Base-by-base conservation (phyloP, 495 filamentous ascomycete genomes). In the Saxophila tyrrhenica region DNA sequence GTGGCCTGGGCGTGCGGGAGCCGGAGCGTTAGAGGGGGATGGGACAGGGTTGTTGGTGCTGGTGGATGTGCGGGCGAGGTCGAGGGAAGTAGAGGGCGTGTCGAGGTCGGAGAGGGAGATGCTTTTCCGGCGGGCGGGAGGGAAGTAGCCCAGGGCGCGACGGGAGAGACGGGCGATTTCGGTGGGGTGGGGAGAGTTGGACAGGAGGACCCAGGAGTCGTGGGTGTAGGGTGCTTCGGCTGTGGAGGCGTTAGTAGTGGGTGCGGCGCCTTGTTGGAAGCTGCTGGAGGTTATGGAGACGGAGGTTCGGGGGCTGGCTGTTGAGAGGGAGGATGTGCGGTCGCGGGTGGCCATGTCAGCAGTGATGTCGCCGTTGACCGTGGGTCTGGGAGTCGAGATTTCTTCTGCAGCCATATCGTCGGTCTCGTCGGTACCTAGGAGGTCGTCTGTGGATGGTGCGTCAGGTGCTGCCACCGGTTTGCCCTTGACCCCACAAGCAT, bases 81-180 rank as follows among this genome's bases (percentile, higher is more conserved):
- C 83, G 22, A 80, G 60, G 3, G 83, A 86, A n/a, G 70, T 72
- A 16, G 78, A 74, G 3, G 83, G 82, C 7, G 82, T 82, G 54
- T 78, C 80, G 17, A 77, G 53, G 39, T 78, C 70, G 17, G 62
- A 63, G 51, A 64, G 64, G 0, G 80, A 81, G 10, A 67, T 69
- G 9, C 78, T 74, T 77, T 94, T 96, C 75, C 89, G 87, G 62
- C 92, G 78, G 1, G 88, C 80, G 15, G 87, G 88, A 0, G 92
- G 91, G 63, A 96, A 97, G 69, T 89, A 95, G 24, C 91, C 92
- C 20, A 96, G 72, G 2, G 84, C 77, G 68, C 82, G 80, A 48
- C 87, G 81, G 22, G 87, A 78, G 39, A 98, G 80, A 29, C 91
- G 80, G 3, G 84, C 91, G 39, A 98, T 94, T 66, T 96, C 85